These are phyloP conservation scores for Thielaviopsis populi DNA, from an alignment of 2,329 filamentous ascomycete genomes.

Conservation along the genomic window DNA sequence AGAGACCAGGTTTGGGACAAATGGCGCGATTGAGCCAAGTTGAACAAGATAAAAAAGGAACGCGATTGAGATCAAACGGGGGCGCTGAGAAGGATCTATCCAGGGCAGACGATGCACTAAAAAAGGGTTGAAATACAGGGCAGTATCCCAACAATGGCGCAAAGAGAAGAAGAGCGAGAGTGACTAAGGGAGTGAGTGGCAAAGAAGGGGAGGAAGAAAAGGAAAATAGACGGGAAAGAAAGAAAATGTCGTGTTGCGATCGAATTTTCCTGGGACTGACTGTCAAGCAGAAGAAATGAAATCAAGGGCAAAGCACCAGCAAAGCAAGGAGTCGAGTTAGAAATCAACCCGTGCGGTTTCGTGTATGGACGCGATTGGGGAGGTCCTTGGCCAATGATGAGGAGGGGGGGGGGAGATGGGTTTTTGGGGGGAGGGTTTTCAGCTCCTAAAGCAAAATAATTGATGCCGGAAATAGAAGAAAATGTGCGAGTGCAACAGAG, in stretches of 20 bases:
- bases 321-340: conserved; percentile 3
- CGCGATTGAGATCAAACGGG: conserved; percentile 5
- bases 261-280: not conserved
- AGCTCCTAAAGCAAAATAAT: not conserved
- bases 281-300: not conserved
- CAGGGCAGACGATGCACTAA: not conserved
- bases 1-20: not conserved
- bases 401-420: not conserved
- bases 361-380: conserved; percentile 9
- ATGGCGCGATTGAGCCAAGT: conserved; percentile 1
- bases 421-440: not conserved
- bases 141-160: not conserved
- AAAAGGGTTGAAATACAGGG: not conserved
- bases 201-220: not conserved
- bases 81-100: conserved; percentile 1
- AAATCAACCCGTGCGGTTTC: conserved; percentile 5
- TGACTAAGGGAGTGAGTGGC: not conserved
- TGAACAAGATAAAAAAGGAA: conserved; percentile 1
- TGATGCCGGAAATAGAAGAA: conserved; percentile 17
- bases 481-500: conserved; percentile 17
- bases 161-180: not conserved
- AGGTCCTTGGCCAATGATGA: not conserved
- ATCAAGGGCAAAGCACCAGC: not conserved
- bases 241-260: not conserved
- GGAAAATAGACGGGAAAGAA: not conserved